phyloP scores from a whole-genome alignment of 805 yeast genomes.

The Wilhelminamyces savonicus region DNA sequence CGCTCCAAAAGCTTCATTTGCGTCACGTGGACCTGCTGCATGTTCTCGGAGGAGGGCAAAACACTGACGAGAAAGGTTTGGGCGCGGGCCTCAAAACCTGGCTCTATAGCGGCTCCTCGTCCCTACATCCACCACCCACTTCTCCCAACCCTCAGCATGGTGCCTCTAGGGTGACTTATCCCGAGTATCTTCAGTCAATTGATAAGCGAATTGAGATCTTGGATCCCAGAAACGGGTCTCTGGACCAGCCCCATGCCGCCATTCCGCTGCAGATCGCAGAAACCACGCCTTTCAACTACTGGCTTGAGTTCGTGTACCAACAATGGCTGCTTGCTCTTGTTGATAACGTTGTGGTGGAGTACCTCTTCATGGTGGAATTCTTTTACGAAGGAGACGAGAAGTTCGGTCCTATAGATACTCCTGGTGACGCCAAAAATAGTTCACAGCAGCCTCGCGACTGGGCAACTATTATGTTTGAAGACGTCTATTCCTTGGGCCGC shows the following conservation, averaged over 20 bases:
- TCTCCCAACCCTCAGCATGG: constrained; percentile 1
- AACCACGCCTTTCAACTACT: constrained; percentile 54
- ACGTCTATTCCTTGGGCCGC: constrained; percentile 35
- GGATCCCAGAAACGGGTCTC: constrained; percentile 14
- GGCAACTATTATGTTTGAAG: constrained; percentile 31
- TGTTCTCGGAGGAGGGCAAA: constrained; percentile 44
- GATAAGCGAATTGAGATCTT: constrained; percentile 59
- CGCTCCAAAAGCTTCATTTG: constrained; percentile 59
- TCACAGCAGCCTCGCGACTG: constrained; percentile 16
- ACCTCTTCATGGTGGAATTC: constrained; percentile 64
- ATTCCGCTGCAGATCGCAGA: constrained; percentile 85
- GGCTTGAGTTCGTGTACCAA: constrained; percentile 68
- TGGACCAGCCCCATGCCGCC: constrained; percentile 50
- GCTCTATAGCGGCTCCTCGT: constrained; percentile 7
- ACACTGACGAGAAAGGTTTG: constrained; percentile 15
- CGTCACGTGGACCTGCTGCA: constrained; percentile 49
- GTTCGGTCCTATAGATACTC: constrained; percentile 8
- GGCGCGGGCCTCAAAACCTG: constrained; percentile 21
- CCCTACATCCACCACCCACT: constrained; percentile 1
- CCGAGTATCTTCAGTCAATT: constrained; percentile 48
- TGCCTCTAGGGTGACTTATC: constrained; percentile 16
- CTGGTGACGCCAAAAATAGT: constrained; percentile 5
- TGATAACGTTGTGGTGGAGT: constrained; percentile 76
- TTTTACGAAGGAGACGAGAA: constrained; percentile 45
- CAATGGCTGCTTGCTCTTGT: constrained; percentile 67